Evolutionary conservation across 2,329 filamentous ascomycete genomes (phyloP).

Genomic region (Penicillium vulpinum): DNA sequence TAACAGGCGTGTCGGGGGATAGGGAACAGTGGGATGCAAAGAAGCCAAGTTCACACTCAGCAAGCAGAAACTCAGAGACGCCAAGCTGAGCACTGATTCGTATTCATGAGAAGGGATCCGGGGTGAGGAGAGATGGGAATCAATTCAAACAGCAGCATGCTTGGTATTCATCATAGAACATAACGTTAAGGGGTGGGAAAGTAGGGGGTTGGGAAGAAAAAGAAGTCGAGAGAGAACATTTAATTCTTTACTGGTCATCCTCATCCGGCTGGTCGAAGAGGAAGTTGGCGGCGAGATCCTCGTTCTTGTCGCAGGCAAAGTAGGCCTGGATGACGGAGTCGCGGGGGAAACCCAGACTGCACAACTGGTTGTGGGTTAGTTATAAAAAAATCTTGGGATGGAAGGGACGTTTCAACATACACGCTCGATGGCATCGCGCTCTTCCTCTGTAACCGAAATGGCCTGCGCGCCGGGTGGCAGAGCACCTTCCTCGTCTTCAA

Average conservation of each 20-base stretch:
- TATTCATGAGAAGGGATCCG: background rate
- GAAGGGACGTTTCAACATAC: slow-evolving; percentile 54
- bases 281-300: slow-evolving; percentile 97
- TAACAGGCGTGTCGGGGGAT: slow-evolving; percentile 24
- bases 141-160: slow-evolving; percentile 23
- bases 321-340: slow-evolving; percentile 96
- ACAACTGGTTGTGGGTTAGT: slow-evolving; percentile 61
- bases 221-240: background rate
- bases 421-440: slow-evolving; percentile 94
- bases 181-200: slow-evolving; percentile 18
- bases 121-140: slow-evolving; percentile 12
- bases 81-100: slow-evolving; percentile 3
- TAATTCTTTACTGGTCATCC: slow-evolving; percentile 49
- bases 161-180: slow-evolving; percentile 32
- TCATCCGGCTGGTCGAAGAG: slow-evolving; percentile 96
- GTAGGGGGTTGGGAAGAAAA: background rate
- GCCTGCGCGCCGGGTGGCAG: slow-evolving; percentile 85
- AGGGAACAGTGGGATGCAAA: slow-evolving; percentile 8
- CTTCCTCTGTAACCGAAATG: slow-evolving; percentile 91
- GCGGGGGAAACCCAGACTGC: slow-evolving; percentile 86
- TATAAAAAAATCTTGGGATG: background rate
- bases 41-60: slow-evolving; percentile 6
- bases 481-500: slow-evolving; percentile 67
- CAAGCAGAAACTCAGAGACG: slow-evolving; percentile 7
- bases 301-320: slow-evolving; percentile 99